These are phyloP conservation scores for Microcyclospora pomicola DNA, from an alignment of 2,329 filamentous ascomycete genomes.

Conservation along the genomic window DNA sequence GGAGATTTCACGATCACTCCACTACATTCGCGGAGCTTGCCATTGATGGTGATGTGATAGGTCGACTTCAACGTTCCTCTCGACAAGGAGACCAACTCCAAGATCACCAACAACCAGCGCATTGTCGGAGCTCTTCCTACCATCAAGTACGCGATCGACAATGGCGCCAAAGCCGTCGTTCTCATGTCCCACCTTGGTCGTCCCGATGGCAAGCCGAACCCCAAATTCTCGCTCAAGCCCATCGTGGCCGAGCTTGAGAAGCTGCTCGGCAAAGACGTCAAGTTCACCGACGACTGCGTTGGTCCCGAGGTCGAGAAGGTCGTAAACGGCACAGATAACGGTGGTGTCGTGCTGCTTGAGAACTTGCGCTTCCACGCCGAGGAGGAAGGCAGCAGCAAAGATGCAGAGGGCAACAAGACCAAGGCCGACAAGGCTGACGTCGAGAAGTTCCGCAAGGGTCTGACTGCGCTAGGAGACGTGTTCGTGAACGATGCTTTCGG, in stretches of 20 bases:
- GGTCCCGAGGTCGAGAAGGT: slow-evolving; percentile 80
- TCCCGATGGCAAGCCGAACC: slow-evolving; percentile 75
- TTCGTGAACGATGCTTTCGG: slow-evolving; percentile 99
- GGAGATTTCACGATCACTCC: no score
- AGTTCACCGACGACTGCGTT: slow-evolving; percentile 81
- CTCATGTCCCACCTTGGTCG: slow-evolving; percentile 98
- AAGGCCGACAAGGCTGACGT: slow-evolving; percentile 94
- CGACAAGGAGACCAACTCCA: slow-evolving; percentile 60
- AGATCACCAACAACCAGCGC: slow-evolving; percentile 95
- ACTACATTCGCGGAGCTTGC: no score
- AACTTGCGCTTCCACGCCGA: slow-evolving; percentile 97
- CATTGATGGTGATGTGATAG: slow-evolving; percentile 31
- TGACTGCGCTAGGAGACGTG: slow-evolving; percentile 88
- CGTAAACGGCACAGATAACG: slow-evolving; percentile 68
- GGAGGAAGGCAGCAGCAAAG: slow-evolving; percentile 94
- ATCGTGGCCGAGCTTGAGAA: slow-evolving; percentile 68
- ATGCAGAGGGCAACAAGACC: slow-evolving; percentile 87
- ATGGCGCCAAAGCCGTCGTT: slow-evolving; percentile 52
- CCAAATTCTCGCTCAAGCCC: slow-evolving; percentile 90
- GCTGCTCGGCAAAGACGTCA: slow-evolving; percentile 67
- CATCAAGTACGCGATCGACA: slow-evolving; percentile 27
- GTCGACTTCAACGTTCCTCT: slow-evolving; percentile 99
- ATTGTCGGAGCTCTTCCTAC: slow-evolving; percentile 66
- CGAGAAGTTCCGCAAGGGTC: slow-evolving; percentile 81
- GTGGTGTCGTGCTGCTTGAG: slow-evolving; percentile 82